Base-by-base conservation (phyloP, 1,284 basidiomycete genomes). In the Malassezia brasiliensis region DNA sequence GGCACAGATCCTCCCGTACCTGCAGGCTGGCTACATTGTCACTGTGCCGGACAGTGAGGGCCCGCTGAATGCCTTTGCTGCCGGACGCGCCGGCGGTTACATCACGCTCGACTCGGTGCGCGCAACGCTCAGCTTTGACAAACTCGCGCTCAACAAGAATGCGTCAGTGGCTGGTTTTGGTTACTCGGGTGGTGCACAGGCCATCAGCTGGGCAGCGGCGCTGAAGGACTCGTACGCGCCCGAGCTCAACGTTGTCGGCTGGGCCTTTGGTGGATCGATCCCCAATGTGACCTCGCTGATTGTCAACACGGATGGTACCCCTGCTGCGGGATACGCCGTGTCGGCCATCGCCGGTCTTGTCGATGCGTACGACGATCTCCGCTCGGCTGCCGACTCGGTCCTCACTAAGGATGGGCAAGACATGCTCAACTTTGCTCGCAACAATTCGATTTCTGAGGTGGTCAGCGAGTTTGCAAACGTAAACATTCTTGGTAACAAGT, bases 171-270 rank as follows among this genome's bases (percentile, higher is more conserved):
- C 49, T 8, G 46, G 62, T 40, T 67, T 56, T 46, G 70, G 69
- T 14, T 71, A 72, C 50, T 68, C 65, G 2, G 67, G 67, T 6
- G 70, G 70, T 15, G 68, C 62, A 2, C 56, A 65, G 1, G 63
- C 67, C 8, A 59, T 61, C 0, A 66, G 65, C 2, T 71, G 68
- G 68, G 66, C 68, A 1, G 55, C 61, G 0, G 55, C 64, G 20
- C 12, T 64, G 12, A 52, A 65, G 36, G 47, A 59, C 3, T 37
- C 47, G 8, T 68, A 69, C 22, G 62, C 66, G 5, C 52, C 61
- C 1, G 68, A 69, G 9, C 28, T 69, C 15, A 39, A 50, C n/a
- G 39, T 50, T 1, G 31, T 20, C 3, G 49, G n/a, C 19, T 50
- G 49, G 49, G 28, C 49, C 2, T 34, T 40, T 6, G 49, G 49